Conservation (phyloP, 2,329 filamentous ascomycete genomes). For the Sarocladiaceae sp. region DNA sequence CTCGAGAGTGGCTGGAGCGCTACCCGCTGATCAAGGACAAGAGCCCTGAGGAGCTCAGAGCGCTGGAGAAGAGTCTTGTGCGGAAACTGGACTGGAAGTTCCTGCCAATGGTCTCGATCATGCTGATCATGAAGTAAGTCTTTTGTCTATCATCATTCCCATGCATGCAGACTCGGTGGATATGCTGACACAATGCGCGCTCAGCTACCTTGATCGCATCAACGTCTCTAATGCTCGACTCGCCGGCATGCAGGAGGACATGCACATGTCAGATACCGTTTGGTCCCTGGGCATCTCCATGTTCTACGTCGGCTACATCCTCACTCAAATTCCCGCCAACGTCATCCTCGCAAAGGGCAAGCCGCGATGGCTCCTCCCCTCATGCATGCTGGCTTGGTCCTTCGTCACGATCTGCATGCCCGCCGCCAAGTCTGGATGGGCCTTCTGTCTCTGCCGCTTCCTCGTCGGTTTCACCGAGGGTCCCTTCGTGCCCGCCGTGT, state of each 20-base stretch:
- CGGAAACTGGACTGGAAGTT: slow-evolving; percentile 23
- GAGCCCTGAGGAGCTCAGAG: slow-evolving; percentile 18
- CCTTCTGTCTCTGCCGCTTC: slow-evolving; percentile 25
- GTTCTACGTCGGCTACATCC: slow-evolving; percentile 40
- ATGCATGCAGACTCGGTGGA: too few species aligned
- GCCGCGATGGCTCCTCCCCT: slow-evolving; percentile 27
- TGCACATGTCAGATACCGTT: slow-evolving; percentile 25
- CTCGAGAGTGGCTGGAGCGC: slow-evolving; percentile 1
- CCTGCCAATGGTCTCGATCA: slow-evolving; percentile 20
- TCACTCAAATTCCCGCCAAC: slow-evolving; percentile 40
- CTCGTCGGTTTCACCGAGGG: slow-evolving; percentile 25
- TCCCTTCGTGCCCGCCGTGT: slow-evolving; percentile 39
- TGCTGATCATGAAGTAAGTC: slow-evolving; percentile 23
- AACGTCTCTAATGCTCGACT: slow-evolving; percentile 40
- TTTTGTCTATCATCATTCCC: not conserved
- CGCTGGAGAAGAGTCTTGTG: slow-evolving; percentile 19
- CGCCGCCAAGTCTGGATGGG: slow-evolving; percentile 24
- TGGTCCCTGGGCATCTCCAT: slow-evolving; percentile 35
- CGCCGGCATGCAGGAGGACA: slow-evolving; percentile 29
- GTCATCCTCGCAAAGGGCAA: slow-evolving; percentile 34
- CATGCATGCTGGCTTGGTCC: slow-evolving; percentile 35
- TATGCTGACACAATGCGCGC: not conserved
- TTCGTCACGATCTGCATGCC: slow-evolving; percentile 38
- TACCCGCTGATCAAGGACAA: slow-evolving; percentile 8
- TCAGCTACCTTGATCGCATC: slow-evolving; percentile 43